Evolutionary conservation across 2,329 filamentous ascomycete species (phyloP).

Genomic region (Talaromyces verruculosus): DNA sequence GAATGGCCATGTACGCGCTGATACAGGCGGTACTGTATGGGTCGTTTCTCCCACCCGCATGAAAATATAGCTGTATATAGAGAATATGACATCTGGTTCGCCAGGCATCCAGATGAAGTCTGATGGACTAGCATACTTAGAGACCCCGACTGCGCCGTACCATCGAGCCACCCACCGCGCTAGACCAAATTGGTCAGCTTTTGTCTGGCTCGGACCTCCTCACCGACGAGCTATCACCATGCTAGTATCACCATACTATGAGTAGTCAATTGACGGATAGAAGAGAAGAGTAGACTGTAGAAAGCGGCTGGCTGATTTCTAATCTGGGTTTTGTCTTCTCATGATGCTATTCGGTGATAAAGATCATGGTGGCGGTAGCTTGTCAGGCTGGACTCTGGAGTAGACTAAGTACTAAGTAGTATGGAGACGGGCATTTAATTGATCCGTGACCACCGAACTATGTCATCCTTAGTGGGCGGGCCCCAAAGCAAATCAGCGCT

Average conservation of each 20-base stretch:
- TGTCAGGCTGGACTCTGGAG: background rate
- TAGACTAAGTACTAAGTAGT: too few species aligned
- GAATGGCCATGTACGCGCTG: slow-evolving; percentile 77
- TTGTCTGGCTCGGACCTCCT: slow-evolving; percentile 10
- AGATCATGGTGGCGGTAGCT: background rate
- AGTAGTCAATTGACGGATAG: background rate
- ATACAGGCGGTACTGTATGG: slow-evolving; percentile 84
- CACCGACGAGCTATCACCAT: background rate
- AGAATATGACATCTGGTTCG: background rate
- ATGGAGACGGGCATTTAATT: slow-evolving; percentile 1
- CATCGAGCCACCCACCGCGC: slow-evolving; percentile 11
- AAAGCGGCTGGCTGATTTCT: background rate
- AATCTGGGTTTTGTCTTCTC: background rate
- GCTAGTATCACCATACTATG: background rate
- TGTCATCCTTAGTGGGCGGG: slow-evolving; percentile 13
- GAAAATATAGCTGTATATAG: background rate
- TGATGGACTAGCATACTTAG: slow-evolving; percentile 5
- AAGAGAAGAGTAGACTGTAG: slow-evolving; percentile 6
- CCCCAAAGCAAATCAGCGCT: slow-evolving; percentile 4
- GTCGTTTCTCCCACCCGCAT: slow-evolving; percentile 89
- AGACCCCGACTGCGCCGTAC: background rate
- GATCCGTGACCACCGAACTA: slow-evolving; percentile 17
- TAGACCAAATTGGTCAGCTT: slow-evolving; percentile 18
- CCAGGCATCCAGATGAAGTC: background rate
- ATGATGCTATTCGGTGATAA: background rate